Percentiles rank a stretch among this genome's conserved stretches.
phyloP scores from a whole-genome alignment of 768 basidiomycete genomes.

The Dendrothele bispora region DNA sequence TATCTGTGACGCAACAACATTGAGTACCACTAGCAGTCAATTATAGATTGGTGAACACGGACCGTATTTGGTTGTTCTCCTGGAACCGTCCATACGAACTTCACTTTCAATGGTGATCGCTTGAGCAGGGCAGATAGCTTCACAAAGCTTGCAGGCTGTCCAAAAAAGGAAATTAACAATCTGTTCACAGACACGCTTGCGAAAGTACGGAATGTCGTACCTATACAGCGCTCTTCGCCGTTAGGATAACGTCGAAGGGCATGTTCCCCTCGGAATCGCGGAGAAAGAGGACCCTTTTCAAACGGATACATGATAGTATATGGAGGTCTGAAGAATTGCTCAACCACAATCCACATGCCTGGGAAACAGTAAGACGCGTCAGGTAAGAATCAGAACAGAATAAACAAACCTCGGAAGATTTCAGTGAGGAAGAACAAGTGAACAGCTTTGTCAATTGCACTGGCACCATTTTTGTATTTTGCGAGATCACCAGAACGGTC shows the following conservation, averaged over 20 bases:
- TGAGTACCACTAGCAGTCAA: conserved; percentile 5
- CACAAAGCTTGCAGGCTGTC: conserved; percentile 96
- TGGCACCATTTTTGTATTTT: conserved; percentile 74
- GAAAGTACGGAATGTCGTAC: conserved; percentile 44
- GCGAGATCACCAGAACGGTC: conserved; percentile 28
- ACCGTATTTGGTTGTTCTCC: conserved; percentile 98
- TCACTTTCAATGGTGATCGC: conserved; percentile 99
- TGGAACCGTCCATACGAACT: conserved; percentile 90
- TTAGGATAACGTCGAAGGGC: conserved; percentile 94
- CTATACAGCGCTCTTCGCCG: conserved; percentile 98
- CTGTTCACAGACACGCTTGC: background rate
- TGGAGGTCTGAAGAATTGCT: conserved; percentile 90
- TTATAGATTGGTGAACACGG: conserved; percentile 19
- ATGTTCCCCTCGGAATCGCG: conserved; percentile 98
- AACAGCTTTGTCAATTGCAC: conserved; percentile 94
- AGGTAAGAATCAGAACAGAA: conserved; percentile 8
- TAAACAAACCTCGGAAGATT: conserved; percentile 84
- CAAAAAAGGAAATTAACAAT: conserved; percentile 4
- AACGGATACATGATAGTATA: conserved; percentile 99
- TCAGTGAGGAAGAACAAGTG: conserved; percentile 99
- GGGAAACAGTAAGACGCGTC: conserved; percentile 7
- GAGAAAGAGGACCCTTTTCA: conserved; percentile 96
- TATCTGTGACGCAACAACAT: conserved; percentile 52
- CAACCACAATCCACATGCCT: conserved; percentile 98
- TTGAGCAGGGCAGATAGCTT: conserved; percentile 98